Conservation (phyloP, 441 rosid species). For the Pelargonium fulgidum region DNA sequence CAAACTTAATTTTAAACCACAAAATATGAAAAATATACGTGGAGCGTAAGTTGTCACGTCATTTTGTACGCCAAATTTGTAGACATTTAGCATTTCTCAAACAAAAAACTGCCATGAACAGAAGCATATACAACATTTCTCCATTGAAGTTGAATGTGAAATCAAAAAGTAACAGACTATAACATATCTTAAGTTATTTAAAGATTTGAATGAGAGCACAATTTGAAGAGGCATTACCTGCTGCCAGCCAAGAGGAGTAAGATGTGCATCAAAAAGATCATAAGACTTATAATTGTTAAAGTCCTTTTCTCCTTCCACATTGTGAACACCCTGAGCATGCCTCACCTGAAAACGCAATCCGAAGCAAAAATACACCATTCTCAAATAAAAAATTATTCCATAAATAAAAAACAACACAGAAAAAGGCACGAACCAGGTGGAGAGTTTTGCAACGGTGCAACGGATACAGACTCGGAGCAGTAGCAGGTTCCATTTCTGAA, state of each 20-base stretch:
- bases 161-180: too few species aligned
- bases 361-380: neutral
- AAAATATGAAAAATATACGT: too few species aligned
- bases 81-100: too few species aligned
- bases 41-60: too few species aligned
- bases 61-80: too few species aligned
- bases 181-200: neutral
- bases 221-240: conserved; percentile 26
- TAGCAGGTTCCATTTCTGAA: conserved; percentile 19
- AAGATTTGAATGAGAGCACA: neutral
- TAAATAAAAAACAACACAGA: neutral
- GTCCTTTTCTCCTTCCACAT: conserved; percentile 46
- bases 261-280: conserved; percentile 43
- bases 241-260: conserved; percentile 52
- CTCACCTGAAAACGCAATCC: conserved; percentile 33
- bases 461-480: conserved; percentile 13
- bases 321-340: conserved; percentile 54
- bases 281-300: conserved; percentile 28
- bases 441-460: conserved; percentile 23
- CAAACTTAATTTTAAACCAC: too few species aligned
- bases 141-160: too few species aligned
- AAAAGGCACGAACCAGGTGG: conserved; percentile 16
- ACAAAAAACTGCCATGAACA: neutral
- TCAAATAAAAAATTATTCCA: neutral
- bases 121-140: neutral